Evolutionary conservation across 805 yeast species (phyloP).

Genomic region (Crinitomyces ghanaensis): DNA sequence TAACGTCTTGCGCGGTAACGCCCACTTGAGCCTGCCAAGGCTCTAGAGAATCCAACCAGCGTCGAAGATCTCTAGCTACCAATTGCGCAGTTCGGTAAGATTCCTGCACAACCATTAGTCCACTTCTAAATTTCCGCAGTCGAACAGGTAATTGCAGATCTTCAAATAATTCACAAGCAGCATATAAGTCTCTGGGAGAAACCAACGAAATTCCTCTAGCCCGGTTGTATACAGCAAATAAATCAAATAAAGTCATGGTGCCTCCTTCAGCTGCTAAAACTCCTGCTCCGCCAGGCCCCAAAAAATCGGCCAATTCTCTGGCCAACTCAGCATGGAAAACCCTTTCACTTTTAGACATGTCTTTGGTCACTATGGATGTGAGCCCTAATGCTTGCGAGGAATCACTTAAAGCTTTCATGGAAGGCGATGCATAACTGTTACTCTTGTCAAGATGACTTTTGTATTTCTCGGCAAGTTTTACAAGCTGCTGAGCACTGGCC

Average conservation of each 20-base stretch:
- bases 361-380: constrained; percentile 26
- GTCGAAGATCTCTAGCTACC: constrained; percentile 27
- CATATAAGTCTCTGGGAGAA: constrained; percentile 54
- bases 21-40: constrained; percentile 22
- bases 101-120: constrained; percentile 33
- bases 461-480: constrained; percentile 36
- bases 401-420: constrained; percentile 24
- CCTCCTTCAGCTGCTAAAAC: constrained; percentile 44
- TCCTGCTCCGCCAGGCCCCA: constrained; percentile 34
- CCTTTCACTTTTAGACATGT: constrained; percentile 25
- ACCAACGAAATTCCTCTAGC: constrained; percentile 56
- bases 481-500: constrained; percentile 67
- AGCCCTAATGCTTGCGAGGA: constrained; percentile 25
- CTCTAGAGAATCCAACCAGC: constrained; percentile 15
- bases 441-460: constrained; percentile 19
- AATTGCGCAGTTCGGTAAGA: constrained; percentile 26
- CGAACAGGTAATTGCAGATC: constrained; percentile 46
- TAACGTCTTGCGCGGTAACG: constrained; percentile 31
- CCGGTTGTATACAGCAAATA: constrained; percentile 53
- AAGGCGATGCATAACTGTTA: constrained; percentile 3
- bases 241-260: constrained; percentile 47
- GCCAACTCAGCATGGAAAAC: constrained; percentile 47
- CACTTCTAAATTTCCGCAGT: constrained; percentile 31
- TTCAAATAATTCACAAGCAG: constrained; percentile 49
- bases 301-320: constrained; percentile 66